Conservation (phyloP, 2,329 filamentous ascomycete species). For the Ceratocystis lukuohia region DNA sequence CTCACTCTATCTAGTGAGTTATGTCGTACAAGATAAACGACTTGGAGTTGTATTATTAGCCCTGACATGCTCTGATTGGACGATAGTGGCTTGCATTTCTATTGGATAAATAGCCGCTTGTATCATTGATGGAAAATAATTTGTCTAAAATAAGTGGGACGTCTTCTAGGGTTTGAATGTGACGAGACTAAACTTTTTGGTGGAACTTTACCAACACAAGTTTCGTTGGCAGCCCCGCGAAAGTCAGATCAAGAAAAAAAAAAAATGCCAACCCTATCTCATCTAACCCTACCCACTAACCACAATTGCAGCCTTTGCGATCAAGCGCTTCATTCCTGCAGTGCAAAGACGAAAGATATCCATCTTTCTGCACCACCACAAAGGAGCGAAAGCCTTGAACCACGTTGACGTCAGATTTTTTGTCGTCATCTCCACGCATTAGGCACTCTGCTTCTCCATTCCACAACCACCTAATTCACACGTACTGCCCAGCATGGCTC, state of each 20-base stretch:
- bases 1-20: background rate
- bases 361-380: background rate
- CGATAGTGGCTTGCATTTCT: background rate
- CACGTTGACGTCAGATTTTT: background rate
- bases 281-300: background rate
- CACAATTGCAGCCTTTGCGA: slow-evolving; percentile 4
- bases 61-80: background rate
- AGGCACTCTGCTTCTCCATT: background rate
- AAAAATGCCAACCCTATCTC: background rate
- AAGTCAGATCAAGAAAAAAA: slow-evolving; percentile 6
- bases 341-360: background rate
- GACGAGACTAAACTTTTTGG: background rate
- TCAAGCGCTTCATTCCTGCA: background rate
- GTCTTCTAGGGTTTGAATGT: background rate
- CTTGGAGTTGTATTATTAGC: background rate
- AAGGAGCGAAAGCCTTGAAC: slow-evolving; percentile 1
- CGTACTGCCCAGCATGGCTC: slow-evolving; percentile 49
- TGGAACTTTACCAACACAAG: background rate
- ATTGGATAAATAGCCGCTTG: background rate
- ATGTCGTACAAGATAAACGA: background rate
- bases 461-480: background rate
- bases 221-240: background rate
- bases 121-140: background rate
- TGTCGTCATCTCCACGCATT: background rate
- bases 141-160: background rate